Conservation (phyloP, 768 basidiomycete species). For the Leucocoprinus sp. region DNA sequence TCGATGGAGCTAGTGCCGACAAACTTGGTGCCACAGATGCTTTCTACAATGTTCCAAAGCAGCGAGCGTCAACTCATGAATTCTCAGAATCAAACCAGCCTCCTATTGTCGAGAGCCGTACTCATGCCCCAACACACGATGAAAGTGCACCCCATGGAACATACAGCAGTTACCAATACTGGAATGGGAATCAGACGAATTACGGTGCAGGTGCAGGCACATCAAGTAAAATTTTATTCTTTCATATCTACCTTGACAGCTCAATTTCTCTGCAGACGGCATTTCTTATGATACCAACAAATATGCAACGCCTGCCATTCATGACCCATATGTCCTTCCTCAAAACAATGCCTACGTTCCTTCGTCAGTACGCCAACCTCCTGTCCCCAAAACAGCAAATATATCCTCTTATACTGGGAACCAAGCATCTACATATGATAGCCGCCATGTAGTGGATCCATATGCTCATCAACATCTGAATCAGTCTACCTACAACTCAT, state of each 20-base stretch:
- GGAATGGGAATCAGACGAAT: background rate
- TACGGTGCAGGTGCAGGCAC: background rate
- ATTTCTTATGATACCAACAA: background rate
- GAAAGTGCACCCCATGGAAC: background rate
- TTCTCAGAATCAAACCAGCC: background rate
- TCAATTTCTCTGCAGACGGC: conserved; percentile 1
- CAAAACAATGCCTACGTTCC: conserved; percentile 16
- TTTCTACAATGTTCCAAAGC: background rate
- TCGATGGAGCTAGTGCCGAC: conserved; percentile 1
- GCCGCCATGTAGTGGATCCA: conserved; percentile 12
- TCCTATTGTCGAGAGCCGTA: background rate
- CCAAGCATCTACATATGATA: conserved; percentile 2
- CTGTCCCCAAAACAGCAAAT: background rate
- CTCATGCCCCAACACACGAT: conserved; percentile 1
- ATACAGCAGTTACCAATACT: background rate
- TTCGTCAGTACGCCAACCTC: conserved; percentile 7
- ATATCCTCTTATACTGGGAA: conserved; percentile 1
- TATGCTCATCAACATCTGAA: conserved; percentile 13
- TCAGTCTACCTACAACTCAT: background rate
- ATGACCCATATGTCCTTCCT: conserved; percentile 28
- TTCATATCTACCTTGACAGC: background rate
- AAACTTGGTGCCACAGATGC: background rate
- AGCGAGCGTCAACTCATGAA: background rate
- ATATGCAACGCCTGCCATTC: conserved; percentile 9
- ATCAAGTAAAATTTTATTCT: background rate